A percentile compares a stretch with the other conserved stretches of the same genome.
Evolutionary conservation across 179 eudicot species (phyloP).

Genomic region (Amaranthus tricolor): DNA sequence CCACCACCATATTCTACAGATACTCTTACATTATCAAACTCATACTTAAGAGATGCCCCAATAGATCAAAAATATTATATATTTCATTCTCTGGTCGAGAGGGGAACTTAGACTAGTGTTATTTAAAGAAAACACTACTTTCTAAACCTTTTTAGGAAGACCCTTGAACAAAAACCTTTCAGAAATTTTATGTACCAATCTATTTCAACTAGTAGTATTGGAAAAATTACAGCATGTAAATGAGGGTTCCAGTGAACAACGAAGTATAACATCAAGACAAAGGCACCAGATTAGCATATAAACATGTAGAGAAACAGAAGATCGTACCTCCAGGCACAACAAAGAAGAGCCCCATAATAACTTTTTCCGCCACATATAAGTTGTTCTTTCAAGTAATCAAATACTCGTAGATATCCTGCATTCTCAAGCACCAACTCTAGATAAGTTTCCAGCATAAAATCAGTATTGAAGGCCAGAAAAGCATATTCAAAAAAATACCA

Average conservation of each 20-base stretch:
- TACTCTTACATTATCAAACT: background rate
- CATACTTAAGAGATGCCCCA: background rate
- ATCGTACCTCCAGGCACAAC: slow-evolving; percentile 87
- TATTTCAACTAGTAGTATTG: no score
- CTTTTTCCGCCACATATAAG: slow-evolving; percentile 89
- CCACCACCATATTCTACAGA: background rate
- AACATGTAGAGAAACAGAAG: background rate
- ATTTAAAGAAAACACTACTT: no score
- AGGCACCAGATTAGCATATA: background rate
- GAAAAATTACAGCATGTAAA: background rate
- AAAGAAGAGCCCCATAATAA: slow-evolving; percentile 83
- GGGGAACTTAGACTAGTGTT: no score
- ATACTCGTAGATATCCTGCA: slow-evolving; percentile 77
- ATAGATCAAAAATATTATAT: background rate
- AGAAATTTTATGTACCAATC: background rate
- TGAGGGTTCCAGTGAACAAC: no score
- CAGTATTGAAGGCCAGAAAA: slow-evolving; percentile 1
- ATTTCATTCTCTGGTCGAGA: no score
- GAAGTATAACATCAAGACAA: background rate
- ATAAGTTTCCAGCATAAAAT: background rate
- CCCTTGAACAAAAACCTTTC: slow-evolving; percentile 2
- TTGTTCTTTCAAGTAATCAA: slow-evolving; percentile 78
- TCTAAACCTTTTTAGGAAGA: background rate
- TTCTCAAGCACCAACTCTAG: background rate
- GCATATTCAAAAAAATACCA: slow-evolving; percentile 44